phyloP scores from a whole-genome alignment of 2,329 filamentous ascomycete genomes.

The Sporothrix humicola region DNA sequence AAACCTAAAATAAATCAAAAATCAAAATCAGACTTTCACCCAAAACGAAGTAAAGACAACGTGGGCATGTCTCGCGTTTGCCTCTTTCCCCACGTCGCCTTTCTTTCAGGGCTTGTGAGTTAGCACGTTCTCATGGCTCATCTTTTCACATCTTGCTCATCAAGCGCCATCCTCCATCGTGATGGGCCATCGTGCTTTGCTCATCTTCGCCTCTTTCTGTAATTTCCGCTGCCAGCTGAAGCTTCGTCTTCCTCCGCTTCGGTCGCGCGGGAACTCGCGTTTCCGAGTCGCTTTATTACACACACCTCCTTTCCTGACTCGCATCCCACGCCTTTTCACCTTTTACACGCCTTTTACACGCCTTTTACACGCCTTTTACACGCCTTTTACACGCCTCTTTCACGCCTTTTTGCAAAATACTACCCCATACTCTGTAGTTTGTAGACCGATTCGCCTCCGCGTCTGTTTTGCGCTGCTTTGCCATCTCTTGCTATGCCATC shows the following conservation, averaged over 20 bases:
- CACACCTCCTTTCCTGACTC: neutral
- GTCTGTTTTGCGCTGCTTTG: neutral
- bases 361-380: too few relatives aligned
- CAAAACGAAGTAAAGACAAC: neutral
- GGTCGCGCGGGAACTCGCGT: neutral
- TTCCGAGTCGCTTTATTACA: neutral
- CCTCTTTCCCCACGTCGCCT: conserved; percentile 15
- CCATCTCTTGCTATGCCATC: neutral
- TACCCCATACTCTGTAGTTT: neutral
- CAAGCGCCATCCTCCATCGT: neutral
- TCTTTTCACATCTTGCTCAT: neutral
- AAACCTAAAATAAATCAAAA: neutral
- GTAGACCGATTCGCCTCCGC: neutral
- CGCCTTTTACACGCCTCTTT: too few relatives aligned
- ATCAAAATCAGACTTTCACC: neutral
- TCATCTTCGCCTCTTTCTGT: neutral
- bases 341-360: too few relatives aligned
- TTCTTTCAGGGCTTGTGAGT: neutral
- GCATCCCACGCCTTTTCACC: too few relatives aligned
- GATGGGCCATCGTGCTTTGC: neutral
- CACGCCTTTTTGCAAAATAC: neutral
- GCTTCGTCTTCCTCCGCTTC: neutral
- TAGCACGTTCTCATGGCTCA: neutral
- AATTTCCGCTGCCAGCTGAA: neutral
- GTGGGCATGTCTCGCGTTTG: neutral